Percentiles rank a stretch among this genome's conserved stretches.
Evolutionary conservation across 2,329 filamentous ascomycete genomes (phyloP).

Genomic region (Neofusicoccum cordaticola): DNA sequence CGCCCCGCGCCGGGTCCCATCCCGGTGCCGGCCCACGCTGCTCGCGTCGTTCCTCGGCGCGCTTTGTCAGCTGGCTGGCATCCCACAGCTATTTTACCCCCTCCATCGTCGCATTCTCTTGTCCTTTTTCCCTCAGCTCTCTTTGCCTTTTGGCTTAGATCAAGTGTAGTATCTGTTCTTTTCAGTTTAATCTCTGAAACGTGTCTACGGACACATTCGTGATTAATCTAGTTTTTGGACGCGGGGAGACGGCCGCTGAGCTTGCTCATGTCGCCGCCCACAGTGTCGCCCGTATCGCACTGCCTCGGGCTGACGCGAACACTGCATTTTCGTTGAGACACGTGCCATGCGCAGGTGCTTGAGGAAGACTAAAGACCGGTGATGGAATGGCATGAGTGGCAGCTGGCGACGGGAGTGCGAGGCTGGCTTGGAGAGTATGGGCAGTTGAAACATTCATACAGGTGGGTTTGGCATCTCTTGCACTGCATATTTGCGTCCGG

Average conservation of each 20-base stretch:
- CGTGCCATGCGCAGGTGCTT: constrained; percentile 5
- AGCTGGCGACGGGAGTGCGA: no score
- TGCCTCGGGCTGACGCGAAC: constrained; percentile 14
- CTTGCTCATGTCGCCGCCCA: constrained; percentile 11
- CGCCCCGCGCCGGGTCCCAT: neutral
- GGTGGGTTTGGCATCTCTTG: no score
- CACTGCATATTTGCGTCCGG: no score
- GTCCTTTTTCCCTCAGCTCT: constrained; percentile 6
- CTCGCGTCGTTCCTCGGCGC: no score
- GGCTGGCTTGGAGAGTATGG: no score
- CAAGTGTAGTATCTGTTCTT: constrained; percentile 18
- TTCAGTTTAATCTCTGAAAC: constrained; percentile 15
- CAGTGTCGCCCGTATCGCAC: constrained; percentile 14
- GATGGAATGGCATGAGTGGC: no score
- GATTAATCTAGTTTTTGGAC: constrained; percentile 11
- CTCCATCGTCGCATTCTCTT: neutral
- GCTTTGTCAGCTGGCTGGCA: no score
- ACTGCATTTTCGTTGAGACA: neutral
- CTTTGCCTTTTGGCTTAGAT: constrained; percentile 16
- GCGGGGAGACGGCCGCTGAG: constrained; percentile 8
- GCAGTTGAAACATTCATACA: no score
- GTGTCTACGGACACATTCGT: constrained; percentile 1
- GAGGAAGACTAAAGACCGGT: neutral
- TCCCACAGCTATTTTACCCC: neutral
- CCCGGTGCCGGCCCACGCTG: no score